These are phyloP conservation scores for Panaeolus cyanescens DNA, from an alignment of 768 basidiomycete genomes.

Conservation along the genomic window DNA sequence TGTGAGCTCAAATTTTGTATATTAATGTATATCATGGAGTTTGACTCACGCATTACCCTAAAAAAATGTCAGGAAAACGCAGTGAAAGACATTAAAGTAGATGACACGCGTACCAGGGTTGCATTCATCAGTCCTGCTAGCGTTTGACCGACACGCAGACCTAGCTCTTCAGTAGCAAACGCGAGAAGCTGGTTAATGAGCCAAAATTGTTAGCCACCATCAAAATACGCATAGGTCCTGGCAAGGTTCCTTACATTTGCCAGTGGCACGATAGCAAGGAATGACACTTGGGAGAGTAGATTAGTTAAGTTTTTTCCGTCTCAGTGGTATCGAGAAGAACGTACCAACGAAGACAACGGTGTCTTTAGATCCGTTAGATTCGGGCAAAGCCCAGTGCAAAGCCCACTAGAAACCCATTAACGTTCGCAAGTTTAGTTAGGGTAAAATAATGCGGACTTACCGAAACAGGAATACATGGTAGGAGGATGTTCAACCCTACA, in stretches of 20 bases:
- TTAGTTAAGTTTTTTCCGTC: slow-evolving; percentile 1
- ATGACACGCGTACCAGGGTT: slow-evolving; percentile 56
- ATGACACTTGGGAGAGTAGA: slow-evolving; percentile 51
- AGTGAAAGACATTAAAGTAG: neutral
- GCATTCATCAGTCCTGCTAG: slow-evolving; percentile 85
- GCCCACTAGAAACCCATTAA: slow-evolving; percentile 57
- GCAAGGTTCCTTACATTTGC: slow-evolving; percentile 56
- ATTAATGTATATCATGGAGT: neutral
- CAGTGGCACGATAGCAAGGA: slow-evolving; percentile 82
- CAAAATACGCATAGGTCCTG: neutral
- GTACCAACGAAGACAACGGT: slow-evolving; percentile 75
- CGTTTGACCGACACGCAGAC: slow-evolving; percentile 80
- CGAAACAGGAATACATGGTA: slow-evolving; percentile 73
- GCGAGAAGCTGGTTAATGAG: slow-evolving; percentile 64
- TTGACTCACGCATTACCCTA: slow-evolving; percentile 53
- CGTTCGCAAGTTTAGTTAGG: neutral
- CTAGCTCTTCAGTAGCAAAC: slow-evolving; percentile 86
- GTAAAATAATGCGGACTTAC: slow-evolving; percentile 37
- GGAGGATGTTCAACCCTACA: slow-evolving; percentile 69
- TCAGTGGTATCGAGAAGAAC: slow-evolving; percentile 25
- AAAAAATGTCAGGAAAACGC: slow-evolving; percentile 4
- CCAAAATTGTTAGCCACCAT: neutral
- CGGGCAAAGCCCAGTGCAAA: slow-evolving; percentile 58
- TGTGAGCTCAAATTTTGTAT: slow-evolving; percentile 14
- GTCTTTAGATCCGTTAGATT: slow-evolving; percentile 36